phyloP scores from a whole-genome alignment of 192 early-diverging fungal genomes.

The Coemansia furcata region DNA sequence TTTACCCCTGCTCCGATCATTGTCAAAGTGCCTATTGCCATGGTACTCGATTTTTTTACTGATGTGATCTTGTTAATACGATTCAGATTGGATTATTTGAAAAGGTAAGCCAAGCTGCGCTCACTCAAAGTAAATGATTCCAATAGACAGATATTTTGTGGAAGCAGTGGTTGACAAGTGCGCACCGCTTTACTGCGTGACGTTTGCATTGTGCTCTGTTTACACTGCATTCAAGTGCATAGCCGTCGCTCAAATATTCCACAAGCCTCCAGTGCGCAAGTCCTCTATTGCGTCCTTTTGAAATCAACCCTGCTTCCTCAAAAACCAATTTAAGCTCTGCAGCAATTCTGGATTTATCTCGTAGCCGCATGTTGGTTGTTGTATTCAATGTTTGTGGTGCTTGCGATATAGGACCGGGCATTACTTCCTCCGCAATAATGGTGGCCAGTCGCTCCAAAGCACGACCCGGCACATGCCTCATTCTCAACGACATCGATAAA shows the following conservation, averaged over 20 bases:
- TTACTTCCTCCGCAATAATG: background rate
- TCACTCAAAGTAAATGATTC: background rate
- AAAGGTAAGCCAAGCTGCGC: background rate
- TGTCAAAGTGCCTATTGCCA: background rate
- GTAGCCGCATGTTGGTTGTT: background rate
- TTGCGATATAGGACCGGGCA: background rate
- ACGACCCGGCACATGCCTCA: background rate
- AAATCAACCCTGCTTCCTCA: background rate
- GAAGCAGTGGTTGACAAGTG: background rate
- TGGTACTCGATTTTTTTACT: background rate
- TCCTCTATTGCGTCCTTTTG: background rate
- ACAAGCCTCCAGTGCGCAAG: background rate
- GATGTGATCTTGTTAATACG: background rate
- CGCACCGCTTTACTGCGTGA: background rate
- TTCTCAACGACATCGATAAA: background rate
- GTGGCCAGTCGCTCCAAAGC: background rate
- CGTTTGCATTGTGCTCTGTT: no score
- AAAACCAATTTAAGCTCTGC: background rate
- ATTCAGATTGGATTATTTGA: background rate
- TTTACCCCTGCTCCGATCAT: background rate
- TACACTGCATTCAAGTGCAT: background rate
- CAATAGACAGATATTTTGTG: background rate
- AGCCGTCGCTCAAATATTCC: background rate
- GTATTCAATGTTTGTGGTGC: background rate
- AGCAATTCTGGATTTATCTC: background rate